A percentile compares a stretch with the other conserved stretches of the same genome.
These are phyloP conservation scores for Malus sylvestris DNA, from an alignment of 306 rosid species.

Conservation along the genomic window DNA sequence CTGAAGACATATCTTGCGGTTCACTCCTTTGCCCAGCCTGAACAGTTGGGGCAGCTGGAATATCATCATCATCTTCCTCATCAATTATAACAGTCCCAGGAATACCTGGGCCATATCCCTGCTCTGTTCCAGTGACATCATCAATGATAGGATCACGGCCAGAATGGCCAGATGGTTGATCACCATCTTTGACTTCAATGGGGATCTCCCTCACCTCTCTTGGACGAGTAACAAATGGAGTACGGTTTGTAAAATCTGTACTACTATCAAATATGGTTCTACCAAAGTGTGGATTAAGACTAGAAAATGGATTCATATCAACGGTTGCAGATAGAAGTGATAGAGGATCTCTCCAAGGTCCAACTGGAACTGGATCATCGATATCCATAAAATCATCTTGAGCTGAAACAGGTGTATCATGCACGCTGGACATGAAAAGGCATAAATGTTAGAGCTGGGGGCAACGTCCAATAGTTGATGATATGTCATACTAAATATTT, in stretches of 20 bases:
- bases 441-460: slow-evolving; percentile 8
- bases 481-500: not conserved
- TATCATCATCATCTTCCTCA: slow-evolving; percentile 42
- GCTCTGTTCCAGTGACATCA: slow-evolving; percentile 58
- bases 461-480: not conserved
- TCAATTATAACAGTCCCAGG: slow-evolving; percentile 45
- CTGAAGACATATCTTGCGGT: slow-evolving; percentile 11
- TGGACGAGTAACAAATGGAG: slow-evolving; percentile 63
- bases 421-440: slow-evolving; percentile 34
- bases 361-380: slow-evolving; percentile 44
- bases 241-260: slow-evolving; percentile 26
- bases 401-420: slow-evolving; percentile 30
- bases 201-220: slow-evolving; percentile 84
- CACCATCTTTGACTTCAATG: slow-evolving; percentile 63
- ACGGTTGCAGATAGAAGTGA: slow-evolving; percentile 39
- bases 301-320: slow-evolving; percentile 44
- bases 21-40: slow-evolving; percentile 24
- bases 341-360: slow-evolving; percentile 33
- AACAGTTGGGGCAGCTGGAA: slow-evolving; percentile 28
- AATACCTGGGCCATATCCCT: slow-evolving; percentile 38
- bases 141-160: slow-evolving; percentile 50
- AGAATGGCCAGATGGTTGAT: slow-evolving; percentile 44
- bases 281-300: slow-evolving; percentile 37
- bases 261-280: slow-evolving; percentile 32
- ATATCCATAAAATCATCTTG: slow-evolving; percentile 79